Conservation (phyloP, 148 eudicot genomes). For the Fagopyrum tataricum region DNA sequence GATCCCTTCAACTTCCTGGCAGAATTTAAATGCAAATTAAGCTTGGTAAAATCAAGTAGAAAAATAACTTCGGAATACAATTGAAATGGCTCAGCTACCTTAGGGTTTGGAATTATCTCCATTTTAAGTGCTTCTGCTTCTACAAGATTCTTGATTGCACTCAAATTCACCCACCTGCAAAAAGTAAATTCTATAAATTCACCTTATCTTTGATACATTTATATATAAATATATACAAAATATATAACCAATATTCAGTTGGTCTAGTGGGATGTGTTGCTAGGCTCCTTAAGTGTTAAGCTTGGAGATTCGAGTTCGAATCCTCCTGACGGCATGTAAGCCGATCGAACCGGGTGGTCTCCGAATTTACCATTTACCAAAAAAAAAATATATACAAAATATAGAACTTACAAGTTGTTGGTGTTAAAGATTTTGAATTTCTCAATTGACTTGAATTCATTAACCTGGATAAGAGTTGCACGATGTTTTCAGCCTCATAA, state of each 20-base stretch:
- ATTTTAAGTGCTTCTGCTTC: constrained; percentile 84
- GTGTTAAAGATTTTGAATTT: constrained; percentile 99
- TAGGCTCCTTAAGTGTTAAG: too few relatives aligned
- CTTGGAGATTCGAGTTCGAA: too few relatives aligned
- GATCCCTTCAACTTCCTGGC: constrained; percentile 87
- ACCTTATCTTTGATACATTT: neutral
- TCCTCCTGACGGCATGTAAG: too few relatives aligned
- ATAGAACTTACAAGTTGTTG: constrained; percentile 77
- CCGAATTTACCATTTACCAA: too few relatives aligned
- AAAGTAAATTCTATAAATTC: neutral
- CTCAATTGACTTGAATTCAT: constrained; percentile 94
- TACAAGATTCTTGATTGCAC: constrained; percentile 83
- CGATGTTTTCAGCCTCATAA: neutral
- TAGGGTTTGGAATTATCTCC: constrained; percentile 99
- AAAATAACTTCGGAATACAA: neutral
- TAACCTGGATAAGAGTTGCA: constrained; percentile 44
- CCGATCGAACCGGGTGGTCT: too few relatives aligned
- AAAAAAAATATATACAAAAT: neutral
- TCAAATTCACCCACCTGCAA: constrained; percentile 91
- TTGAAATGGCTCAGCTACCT: constrained; percentile 38
- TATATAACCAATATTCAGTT: too few relatives aligned
- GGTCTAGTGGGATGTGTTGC: too few relatives aligned
- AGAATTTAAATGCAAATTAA: neutral
- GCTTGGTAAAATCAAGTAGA: neutral
- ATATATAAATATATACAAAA: too few relatives aligned